Percentiles rank a stretch among this genome's conserved stretches.
Evolutionary conservation across 2,329 filamentous ascomycete genomes (phyloP).

Genomic region (Gaeumannomyces tritici): DNA sequence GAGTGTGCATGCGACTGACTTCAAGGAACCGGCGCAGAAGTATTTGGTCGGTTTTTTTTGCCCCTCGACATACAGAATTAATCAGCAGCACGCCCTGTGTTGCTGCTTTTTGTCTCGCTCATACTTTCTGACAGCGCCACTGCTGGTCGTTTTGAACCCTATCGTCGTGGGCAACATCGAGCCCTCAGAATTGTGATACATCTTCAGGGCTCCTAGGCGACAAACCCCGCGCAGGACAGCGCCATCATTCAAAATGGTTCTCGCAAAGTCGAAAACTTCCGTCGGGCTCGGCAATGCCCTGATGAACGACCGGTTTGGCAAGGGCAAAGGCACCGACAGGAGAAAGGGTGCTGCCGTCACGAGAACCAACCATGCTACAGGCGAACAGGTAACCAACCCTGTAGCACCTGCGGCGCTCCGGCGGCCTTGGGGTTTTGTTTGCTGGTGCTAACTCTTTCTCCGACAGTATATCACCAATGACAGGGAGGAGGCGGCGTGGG

Average conservation of each 20-base stretch:
- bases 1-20: background rate
- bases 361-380: slow-evolving; percentile 68
- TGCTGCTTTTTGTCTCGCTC: background rate
- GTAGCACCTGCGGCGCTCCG: background rate
- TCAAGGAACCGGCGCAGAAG: background rate
- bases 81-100: background rate
- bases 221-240: background rate
- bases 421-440: background rate
- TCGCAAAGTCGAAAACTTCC: slow-evolving; percentile 86
- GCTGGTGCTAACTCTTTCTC: slow-evolving; percentile 12
- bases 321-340: slow-evolving; percentile 76
- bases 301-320: slow-evolving; percentile 98
- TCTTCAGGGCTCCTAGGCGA: background rate
- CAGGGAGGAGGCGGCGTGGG: slow-evolving; percentile 85
- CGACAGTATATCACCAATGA: slow-evolving; percentile 78
- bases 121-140: background rate
- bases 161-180: background rate
- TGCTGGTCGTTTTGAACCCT: background rate
- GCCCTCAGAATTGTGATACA: background rate
- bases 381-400: slow-evolving; percentile 50
- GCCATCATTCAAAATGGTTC: slow-evolving; percentile 34
- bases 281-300: slow-evolving; percentile 93
- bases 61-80: background rate
- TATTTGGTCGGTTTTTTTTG: background rate
- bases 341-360: slow-evolving; percentile 54